These are phyloP conservation scores for Neurospora sp. DNA, from an alignment of 495 filamentous ascomycete genomes.

Conservation along the genomic window DNA sequence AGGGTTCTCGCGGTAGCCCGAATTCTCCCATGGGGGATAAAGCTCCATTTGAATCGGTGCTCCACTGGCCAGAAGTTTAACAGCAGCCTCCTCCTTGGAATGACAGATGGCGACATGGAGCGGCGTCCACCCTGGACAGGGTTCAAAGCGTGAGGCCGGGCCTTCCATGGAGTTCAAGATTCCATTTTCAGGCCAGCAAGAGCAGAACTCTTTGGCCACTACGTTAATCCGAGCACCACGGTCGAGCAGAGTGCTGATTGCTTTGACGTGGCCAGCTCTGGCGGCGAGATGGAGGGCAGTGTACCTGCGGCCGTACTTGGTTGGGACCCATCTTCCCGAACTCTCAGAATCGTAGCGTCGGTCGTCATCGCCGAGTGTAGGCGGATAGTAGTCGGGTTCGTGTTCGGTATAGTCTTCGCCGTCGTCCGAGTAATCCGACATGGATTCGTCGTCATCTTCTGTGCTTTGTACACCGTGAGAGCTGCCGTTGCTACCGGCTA, in stretches of 20 bases:
- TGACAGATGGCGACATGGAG: conserved; percentile 32
- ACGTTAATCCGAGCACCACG: conserved; percentile 18
- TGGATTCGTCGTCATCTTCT: conserved; percentile 7
- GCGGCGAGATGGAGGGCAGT: conserved; percentile 29
- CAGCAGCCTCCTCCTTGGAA: conserved; percentile 17
- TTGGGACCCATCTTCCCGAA: background rate
- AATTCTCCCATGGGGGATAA: background rate
- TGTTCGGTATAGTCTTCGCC: background rate
- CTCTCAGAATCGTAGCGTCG: background rate
- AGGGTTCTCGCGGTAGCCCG: background rate
- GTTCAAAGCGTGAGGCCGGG: background rate
- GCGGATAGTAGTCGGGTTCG: background rate
- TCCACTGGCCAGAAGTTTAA: conserved; percentile 22
- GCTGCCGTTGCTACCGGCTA: background rate
- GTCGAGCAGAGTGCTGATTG: conserved; percentile 20
- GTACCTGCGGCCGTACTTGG: conserved; percentile 9
- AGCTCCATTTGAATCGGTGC: conserved; percentile 20
- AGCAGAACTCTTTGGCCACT: conserved; percentile 19
- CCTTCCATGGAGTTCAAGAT: conserved; percentile 16
- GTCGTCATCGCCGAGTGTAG: background rate
- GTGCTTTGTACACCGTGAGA: background rate
- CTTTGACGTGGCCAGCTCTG: conserved; percentile 19
- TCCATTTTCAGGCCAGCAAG: conserved; percentile 17
- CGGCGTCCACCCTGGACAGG: conserved; percentile 17
- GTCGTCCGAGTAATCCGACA: conserved; percentile 3